A percentile compares a stretch with the other conserved stretches of the same genome.
phyloP scores from a whole-genome alignment of 805 yeast genomes.

The Wickerhamiella shivajii region DNA sequence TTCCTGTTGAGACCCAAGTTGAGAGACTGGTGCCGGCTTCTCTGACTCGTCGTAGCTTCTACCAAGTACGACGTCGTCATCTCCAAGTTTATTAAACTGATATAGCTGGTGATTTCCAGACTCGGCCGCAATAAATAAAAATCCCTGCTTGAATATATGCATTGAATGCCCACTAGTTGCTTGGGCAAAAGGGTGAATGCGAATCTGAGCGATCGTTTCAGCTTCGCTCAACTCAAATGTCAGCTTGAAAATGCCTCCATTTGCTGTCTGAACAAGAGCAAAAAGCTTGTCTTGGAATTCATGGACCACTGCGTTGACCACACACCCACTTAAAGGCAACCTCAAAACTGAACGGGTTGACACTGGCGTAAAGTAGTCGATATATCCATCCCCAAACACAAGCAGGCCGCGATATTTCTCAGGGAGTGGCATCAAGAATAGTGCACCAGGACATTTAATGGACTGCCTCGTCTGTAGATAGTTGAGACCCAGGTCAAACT shows the following conservation, averaged over 20 bases:
- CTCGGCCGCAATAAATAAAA: constrained; percentile 51
- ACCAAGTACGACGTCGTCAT: constrained; percentile 26
- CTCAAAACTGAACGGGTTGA: neutral
- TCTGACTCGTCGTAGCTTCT: too few relatives aligned
- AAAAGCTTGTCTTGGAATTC: constrained; percentile 50
- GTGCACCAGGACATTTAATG: neutral
- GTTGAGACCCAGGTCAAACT: constrained; percentile 74
- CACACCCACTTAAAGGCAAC: constrained; percentile 13
- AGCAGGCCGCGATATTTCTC: constrained; percentile 1
- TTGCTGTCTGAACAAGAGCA: constrained; percentile 49
- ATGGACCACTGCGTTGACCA: constrained; percentile 51
- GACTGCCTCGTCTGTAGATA: constrained; percentile 31
- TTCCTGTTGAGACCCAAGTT: neutral
- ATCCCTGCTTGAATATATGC: constrained; percentile 59
- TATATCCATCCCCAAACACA: neutral
- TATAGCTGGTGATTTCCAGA: constrained; percentile 51
- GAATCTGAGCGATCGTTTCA: constrained; percentile 26
- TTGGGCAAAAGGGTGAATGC: constrained; percentile 65
- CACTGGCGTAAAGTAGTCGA: neutral
- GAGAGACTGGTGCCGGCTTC: too few relatives aligned
- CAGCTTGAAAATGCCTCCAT: constrained; percentile 66
- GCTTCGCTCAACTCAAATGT: constrained; percentile 32
- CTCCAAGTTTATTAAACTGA: constrained; percentile 68
- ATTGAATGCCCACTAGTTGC: constrained; percentile 44
- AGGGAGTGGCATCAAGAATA: neutral